Percentiles rank a stretch among this genome's conserved stretches.
Evolutionary conservation across 2,329 filamentous ascomycete genomes (phyloP).

Genomic region (Sphaerulina musiva): DNA sequence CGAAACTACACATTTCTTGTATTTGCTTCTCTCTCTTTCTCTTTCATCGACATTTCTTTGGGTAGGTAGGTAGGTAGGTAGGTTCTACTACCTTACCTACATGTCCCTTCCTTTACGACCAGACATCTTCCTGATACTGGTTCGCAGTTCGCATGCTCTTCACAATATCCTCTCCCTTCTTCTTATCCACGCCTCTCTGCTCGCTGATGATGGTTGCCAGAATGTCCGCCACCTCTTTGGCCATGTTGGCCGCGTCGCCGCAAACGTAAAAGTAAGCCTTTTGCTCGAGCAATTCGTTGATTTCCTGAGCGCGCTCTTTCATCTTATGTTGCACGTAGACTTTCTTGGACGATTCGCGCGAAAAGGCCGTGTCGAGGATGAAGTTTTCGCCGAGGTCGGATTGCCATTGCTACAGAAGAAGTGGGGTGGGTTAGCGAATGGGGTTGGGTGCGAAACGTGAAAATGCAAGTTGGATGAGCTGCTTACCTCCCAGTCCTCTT

Average conservation of each 20-base stretch:
- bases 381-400: slow-evolving; percentile 80
- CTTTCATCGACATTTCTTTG: background rate
- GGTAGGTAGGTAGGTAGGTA: background rate
- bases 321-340: slow-evolving; percentile 95
- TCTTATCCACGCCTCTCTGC: slow-evolving; percentile 71
- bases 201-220: slow-evolving; percentile 80
- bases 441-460: background rate
- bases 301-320: slow-evolving; percentile 71
- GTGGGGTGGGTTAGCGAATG: slow-evolving; percentile 10
- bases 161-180: slow-evolving; percentile 91
- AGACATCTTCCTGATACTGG: slow-evolving; percentile 84
- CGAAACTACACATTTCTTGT: background rate
- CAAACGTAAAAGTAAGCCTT: slow-evolving; percentile 96
- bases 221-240: slow-evolving; percentile 54
- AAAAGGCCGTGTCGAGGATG: slow-evolving; percentile 88
- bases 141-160: slow-evolving; percentile 94
- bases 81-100: too few species aligned
- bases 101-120: slow-evolving; percentile 44
- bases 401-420: slow-evolving; percentile 62
- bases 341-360: slow-evolving; percentile 77
- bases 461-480: too few species aligned
- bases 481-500: slow-evolving; percentile 80
- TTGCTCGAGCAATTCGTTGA: slow-evolving; percentile 81
- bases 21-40: background rate
- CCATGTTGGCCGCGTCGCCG: slow-evolving; percentile 86